phyloP scores from a whole-genome alignment of 768 basidiomycete genomes.

The Kwoniella europaea region DNA sequence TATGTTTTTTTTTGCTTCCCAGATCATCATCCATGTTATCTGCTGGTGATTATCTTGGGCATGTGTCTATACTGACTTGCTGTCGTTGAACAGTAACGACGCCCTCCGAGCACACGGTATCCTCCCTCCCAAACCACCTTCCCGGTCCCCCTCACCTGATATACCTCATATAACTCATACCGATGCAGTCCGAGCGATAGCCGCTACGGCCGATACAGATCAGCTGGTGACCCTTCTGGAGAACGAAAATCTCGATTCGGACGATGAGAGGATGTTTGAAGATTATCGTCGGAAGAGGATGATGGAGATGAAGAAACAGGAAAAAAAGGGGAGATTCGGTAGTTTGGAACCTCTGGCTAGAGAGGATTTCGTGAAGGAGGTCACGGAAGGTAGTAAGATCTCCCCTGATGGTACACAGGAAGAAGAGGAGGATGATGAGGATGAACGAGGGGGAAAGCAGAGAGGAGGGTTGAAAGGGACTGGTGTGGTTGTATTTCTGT shows the following conservation, averaged over 20 bases:
- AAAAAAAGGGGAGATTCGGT: constrained; percentile 73
- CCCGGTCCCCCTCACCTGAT: constrained; percentile 73
- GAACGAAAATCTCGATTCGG: constrained; percentile 77
- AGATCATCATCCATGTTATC: neutral
- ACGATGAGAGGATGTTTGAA: constrained; percentile 74
- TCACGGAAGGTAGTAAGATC: constrained; percentile 88
- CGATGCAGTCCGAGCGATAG: constrained; percentile 50
- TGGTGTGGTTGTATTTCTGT: constrained; percentile 90
- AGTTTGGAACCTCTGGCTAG: constrained; percentile 83
- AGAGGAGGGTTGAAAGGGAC: constrained; percentile 66
- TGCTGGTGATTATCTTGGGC: neutral
- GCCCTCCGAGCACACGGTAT: constrained; percentile 91
- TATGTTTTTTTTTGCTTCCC: constrained; percentile 59
- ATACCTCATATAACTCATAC: constrained; percentile 71
- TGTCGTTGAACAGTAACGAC: constrained; percentile 71
- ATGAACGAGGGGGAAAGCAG: constrained; percentile 26
- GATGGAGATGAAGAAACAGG: constrained; percentile 66
- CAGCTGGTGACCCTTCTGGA: constrained; percentile 69
- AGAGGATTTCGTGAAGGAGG: constrained; percentile 92
- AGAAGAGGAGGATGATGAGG: constrained; percentile 35
- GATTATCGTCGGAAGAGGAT: constrained; percentile 70
- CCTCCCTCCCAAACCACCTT: constrained; percentile 72
- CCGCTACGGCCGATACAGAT: constrained; percentile 41
- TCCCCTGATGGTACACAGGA: constrained; percentile 59
- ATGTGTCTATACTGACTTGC: neutral